Evolutionary conservation across 768 basidiomycete genomes (phyloP).

Genomic region (Lactarius hengduanensis): DNA sequence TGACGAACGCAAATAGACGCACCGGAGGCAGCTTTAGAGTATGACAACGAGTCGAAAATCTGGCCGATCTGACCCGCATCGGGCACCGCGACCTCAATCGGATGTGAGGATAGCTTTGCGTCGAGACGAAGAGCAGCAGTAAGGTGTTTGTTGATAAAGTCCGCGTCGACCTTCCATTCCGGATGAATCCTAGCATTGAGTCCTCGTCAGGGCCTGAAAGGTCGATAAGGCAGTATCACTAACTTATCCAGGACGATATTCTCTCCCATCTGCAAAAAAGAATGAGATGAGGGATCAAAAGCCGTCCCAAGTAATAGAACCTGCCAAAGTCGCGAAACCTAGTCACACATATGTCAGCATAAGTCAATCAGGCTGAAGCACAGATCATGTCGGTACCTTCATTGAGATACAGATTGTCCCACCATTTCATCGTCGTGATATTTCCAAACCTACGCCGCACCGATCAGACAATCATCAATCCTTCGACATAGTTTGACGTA

Average conservation of each 20-base stretch:
- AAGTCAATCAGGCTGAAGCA: background rate
- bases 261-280: conserved; percentile 47
- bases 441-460: conserved; percentile 70
- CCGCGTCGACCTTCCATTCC: conserved; percentile 81
- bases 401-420: conserved; percentile 81
- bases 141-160: conserved; percentile 76
- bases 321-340: conserved; percentile 80
- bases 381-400: conserved; percentile 62
- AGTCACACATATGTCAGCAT: conserved; percentile 44
- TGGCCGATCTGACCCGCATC: conserved; percentile 74
- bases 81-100: conserved; percentile 88
- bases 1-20: conserved; percentile 24
- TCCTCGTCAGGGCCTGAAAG: background rate
- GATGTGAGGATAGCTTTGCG: conserved; percentile 83
- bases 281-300: conserved; percentile 21
- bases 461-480: background rate
- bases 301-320: conserved; percentile 31
- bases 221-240: background rate
- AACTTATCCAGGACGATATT: conserved; percentile 34
- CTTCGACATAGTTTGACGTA: conserved; percentile 30
- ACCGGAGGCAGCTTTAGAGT: conserved; percentile 83
- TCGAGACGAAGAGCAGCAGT: conserved; percentile 79
- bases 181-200: conserved; percentile 58
- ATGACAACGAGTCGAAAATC: conserved; percentile 88
- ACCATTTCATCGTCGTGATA: conserved; percentile 93